phyloP scores from a whole-genome alignment of 1,139 yeast genomes.

The Suhomyces panamericanus region DNA sequence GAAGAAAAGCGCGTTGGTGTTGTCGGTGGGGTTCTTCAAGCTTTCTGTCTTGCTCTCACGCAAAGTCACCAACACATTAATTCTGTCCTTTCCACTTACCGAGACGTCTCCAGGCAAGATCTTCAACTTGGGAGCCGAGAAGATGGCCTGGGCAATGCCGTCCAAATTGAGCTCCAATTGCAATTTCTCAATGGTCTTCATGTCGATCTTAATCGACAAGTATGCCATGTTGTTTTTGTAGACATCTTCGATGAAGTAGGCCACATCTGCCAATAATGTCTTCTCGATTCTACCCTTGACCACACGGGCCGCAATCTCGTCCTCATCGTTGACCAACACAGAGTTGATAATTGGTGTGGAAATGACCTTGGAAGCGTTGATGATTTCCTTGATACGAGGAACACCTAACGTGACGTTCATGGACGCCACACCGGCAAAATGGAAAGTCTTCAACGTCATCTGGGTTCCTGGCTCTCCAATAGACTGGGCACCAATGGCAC shows the following conservation, averaged over 20 bases:
- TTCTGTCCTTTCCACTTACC: conserved; percentile 62
- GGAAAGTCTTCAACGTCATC: conserved; percentile 98
- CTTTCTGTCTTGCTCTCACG: conserved; percentile 52
- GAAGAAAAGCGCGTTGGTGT: conserved; percentile 69
- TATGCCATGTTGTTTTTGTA: conserved; percentile 79
- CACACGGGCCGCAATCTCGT: conserved; percentile 97
- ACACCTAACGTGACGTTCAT: conserved; percentile 99
- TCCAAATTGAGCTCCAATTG: conserved; percentile 87
- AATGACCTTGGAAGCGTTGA: conserved; percentile 92
- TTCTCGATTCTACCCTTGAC: conserved; percentile 97
- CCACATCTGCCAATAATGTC: conserved; percentile 82
- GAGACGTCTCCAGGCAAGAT: conserved; percentile 72
- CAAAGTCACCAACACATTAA: conserved; percentile 69
- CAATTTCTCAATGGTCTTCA: conserved; percentile 80
- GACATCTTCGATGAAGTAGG: conserved; percentile 89
- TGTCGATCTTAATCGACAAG: conserved; percentile 78
- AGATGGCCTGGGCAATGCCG: conserved; percentile 82
- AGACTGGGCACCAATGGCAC: conserved; percentile 98
- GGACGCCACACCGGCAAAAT: conserved; percentile 99
- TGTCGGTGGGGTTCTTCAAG: conserved; percentile 42
- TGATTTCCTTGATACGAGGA: conserved; percentile 97
- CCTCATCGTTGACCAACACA: conserved; percentile 86
- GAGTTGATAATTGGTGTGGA: conserved; percentile 98
- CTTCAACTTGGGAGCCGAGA: conserved; percentile 85
- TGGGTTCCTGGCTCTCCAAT: conserved; percentile 99